A percentile compares a stretch with the other conserved stretches of the same genome.
These are phyloP conservation scores for Allium cepa DNA, from an alignment of 106 monocot genomes.

Conservation along the genomic window DNA sequence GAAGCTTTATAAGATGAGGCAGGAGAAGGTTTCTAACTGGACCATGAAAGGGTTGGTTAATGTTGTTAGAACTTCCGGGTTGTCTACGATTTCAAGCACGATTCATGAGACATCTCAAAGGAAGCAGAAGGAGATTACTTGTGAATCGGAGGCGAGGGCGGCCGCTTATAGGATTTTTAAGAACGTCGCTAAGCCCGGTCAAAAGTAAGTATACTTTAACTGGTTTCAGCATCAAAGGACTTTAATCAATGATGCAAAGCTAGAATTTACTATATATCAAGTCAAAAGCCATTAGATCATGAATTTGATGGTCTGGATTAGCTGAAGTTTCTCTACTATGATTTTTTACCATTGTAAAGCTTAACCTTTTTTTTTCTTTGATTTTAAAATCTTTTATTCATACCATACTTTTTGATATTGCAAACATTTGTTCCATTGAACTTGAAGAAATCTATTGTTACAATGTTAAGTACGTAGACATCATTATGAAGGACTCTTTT, in stretches of 20 bases:
- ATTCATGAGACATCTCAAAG: constrained; percentile 53
- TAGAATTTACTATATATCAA: not conserved
- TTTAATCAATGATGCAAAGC: not conserved
- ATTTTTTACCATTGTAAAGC: not conserved
- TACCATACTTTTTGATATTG: not conserved
- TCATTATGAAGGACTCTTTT: too few relatives aligned
- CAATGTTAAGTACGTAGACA: too few relatives aligned
- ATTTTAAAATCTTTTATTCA: not conserved
- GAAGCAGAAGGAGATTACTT: constrained; percentile 68
- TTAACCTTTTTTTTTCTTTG: too few relatives aligned
- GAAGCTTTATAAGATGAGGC: constrained; percentile 66
- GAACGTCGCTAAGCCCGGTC: constrained; percentile 70
- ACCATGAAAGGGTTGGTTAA: constrained; percentile 81
- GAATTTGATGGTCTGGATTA: not conserved
- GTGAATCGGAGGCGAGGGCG: constrained; percentile 73
- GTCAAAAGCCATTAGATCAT: not conserved
- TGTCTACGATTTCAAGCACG: constrained; percentile 58
- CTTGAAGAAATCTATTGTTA: not conserved
- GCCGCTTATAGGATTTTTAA: constrained; percentile 74
- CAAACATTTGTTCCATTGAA: not conserved
- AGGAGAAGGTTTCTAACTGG: constrained; percentile 83
- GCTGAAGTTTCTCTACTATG: constrained; percentile 2
- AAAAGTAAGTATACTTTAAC: constrained; percentile 20
- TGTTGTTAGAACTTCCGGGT: constrained; percentile 51
- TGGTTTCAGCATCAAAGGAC: not conserved